phyloP scores from a whole-genome alignment of 352 stramenopile species.

The Pythium dissotocum region DNA sequence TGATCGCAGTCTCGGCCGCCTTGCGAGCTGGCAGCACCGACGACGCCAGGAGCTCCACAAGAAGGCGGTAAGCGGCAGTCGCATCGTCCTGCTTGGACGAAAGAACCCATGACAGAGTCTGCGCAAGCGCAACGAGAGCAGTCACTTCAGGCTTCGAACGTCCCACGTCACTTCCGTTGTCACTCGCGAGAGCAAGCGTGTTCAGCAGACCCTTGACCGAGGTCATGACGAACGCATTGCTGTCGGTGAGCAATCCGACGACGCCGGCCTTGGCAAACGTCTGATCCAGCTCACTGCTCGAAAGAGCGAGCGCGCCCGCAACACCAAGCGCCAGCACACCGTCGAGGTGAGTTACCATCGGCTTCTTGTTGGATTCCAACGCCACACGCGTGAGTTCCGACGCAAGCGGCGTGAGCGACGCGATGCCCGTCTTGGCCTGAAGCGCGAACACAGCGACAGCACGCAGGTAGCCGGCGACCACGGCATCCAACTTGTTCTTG shows the following conservation, averaged over 20 bases:
- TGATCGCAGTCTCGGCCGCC: constrained; percentile 46
- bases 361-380: constrained; percentile 76
- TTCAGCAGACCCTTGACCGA: constrained; percentile 48
- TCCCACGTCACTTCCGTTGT: constrained; percentile 20
- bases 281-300: constrained; percentile 60
- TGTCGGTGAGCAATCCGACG: constrained; percentile 42
- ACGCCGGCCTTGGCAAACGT: constrained; percentile 55
- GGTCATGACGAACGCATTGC: constrained; percentile 48
- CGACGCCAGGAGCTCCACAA: constrained; percentile 63
- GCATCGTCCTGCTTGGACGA: constrained; percentile 57
- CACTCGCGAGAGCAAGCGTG: constrained; percentile 18
- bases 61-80: constrained; percentile 48
- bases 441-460: constrained; percentile 52
- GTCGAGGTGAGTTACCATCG: constrained; percentile 70
- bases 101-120: constrained; percentile 67
- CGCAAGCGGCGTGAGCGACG: constrained; percentile 45
- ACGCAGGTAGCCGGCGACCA: constrained; percentile 68
- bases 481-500: constrained; percentile 70
- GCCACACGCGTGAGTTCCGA: constrained; percentile 60
- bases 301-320: constrained; percentile 55
- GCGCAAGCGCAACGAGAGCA: constrained; percentile 49
- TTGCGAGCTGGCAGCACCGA: constrained; percentile 51
- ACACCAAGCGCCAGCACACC: constrained; percentile 70
- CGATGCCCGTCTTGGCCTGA: constrained; percentile 30
- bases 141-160: constrained; percentile 59